Evolutionary conservation across 805 yeast species (phyloP), one percentile per base, ranked within the genome.

Genomic region (Spathaspora arborariae): DNA sequence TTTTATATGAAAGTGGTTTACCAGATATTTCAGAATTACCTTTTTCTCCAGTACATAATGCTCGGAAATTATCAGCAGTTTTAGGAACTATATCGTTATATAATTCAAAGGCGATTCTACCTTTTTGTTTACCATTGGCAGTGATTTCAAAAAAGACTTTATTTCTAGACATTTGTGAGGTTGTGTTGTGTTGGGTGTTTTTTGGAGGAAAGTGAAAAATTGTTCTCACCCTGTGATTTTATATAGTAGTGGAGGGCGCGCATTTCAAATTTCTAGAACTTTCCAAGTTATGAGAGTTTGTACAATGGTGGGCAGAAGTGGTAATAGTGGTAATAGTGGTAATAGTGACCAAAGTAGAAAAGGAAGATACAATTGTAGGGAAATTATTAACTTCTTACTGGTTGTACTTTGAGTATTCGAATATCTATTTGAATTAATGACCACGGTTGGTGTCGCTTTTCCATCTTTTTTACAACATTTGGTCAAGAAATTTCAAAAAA

Each of bases 1-100:
- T 88, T 64, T 88, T 87, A 75, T 82, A 94, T 46, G 74, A 68
- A 52, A 88, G 72, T 4, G 88, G 87, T 52, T 78, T 75, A 10
- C 94, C 95, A 2, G 75, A 62, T 41, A 59, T 55, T 13, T 84
- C 82, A 8, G 64, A 62, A 4, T 16, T 46, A 27, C 95, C 96
- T 57, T 84, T 82, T 61, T 88, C 96, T 20, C 97, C 97, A 36
- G 96, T 85, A 67, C 96, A 85, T 47, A 92, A 70, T 4, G 92
- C 89, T 50, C 89, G 78, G 75, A 91, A 91, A 70, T 91, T 91
- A 58, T 88, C 96, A 9, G 92, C 85, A 1, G 97, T 89, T 62
- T 82, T 85, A 44, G 97, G 97, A 10, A 85, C 96, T 24, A 85
- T 76, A 54, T 83, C 88, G 48, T 72, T 66, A 70, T 68, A 84